Conservation (phyloP, 2,329 filamentous ascomycete genomes). For the Aureobasidium zeae region DNA sequence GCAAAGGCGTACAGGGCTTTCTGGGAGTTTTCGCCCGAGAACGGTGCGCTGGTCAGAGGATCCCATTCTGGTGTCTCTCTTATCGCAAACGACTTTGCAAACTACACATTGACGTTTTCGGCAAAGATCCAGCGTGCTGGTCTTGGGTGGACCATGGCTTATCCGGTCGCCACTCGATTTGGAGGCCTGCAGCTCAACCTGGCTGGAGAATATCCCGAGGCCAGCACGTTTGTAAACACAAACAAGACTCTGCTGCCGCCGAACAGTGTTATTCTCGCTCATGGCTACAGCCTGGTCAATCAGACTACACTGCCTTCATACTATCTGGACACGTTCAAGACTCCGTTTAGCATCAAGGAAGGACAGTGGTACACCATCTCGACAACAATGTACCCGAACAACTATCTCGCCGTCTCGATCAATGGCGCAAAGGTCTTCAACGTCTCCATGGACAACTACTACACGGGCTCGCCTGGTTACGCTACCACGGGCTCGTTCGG, state of each 20-base stretch:
- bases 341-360: constrained; percentile 26
- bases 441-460: constrained; percentile 18
- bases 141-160: constrained; percentile 32
- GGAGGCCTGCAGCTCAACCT: constrained; percentile 23
- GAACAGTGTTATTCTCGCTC: constrained; percentile 30
- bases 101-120: constrained; percentile 33
- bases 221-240: constrained; percentile 27
- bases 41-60: constrained; percentile 31
- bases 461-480: not conserved
- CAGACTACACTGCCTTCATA: constrained; percentile 28
- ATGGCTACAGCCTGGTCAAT: constrained; percentile 31
- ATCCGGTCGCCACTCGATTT: constrained; percentile 22
- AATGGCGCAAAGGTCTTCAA: constrained; percentile 21
- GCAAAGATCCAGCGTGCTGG: constrained; percentile 33
- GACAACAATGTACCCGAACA: constrained; percentile 26
- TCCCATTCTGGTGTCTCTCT: constrained; percentile 26
- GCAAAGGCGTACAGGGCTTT: constrained; percentile 30
- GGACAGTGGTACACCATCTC: constrained; percentile 32
- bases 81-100: constrained; percentile 21
- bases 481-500: constrained; percentile 29
- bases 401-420: constrained; percentile 27
- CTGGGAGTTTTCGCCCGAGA: constrained; percentile 26
- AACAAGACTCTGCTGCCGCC: constrained; percentile 30
- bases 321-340: constrained; percentile 23
- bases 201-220: constrained; percentile 4